A percentile compares a stretch with the other conserved stretches of the same genome.
phyloP scores from a whole-genome alignment of 495 filamentous ascomycete genomes.

The Halenospora varia region DNA sequence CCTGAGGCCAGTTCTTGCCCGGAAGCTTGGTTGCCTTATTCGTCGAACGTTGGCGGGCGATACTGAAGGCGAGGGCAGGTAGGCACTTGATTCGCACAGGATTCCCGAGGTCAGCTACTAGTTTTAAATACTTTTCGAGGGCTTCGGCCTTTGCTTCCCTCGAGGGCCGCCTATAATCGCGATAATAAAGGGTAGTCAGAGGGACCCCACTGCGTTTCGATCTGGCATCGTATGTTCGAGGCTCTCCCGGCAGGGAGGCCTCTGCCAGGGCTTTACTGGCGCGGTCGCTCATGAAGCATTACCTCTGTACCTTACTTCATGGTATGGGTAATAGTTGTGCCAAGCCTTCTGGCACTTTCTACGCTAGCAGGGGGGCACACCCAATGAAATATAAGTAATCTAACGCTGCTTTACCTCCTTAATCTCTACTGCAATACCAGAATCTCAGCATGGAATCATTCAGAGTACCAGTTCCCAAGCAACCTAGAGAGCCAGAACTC shows the following conservation, averaged over 20 bases:
- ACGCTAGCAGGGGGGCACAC: too few relatives aligned
- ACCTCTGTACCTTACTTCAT: conserved; percentile 7
- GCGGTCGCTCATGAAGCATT: conserved; percentile 13
- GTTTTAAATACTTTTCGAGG: conserved; percentile 1
- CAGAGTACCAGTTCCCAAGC: too few relatives aligned
- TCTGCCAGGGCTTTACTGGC: conserved; percentile 9
- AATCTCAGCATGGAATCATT: too few relatives aligned
- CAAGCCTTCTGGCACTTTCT: too few relatives aligned
- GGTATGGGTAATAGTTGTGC: too few relatives aligned
- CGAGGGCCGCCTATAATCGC: conserved; percentile 4
- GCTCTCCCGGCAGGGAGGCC: conserved; percentile 18
- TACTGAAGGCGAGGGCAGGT: not conserved
- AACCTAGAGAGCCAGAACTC: too few relatives aligned
- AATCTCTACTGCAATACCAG: too few relatives aligned
- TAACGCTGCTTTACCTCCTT: too few relatives aligned
- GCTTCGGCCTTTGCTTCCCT: conserved; percentile 10
- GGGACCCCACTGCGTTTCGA: conserved; percentile 13
- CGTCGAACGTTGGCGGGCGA: not conserved
- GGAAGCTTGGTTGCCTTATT: not conserved
- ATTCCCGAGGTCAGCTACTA: not conserved
- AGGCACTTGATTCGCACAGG: not conserved
- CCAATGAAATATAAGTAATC: too few relatives aligned
- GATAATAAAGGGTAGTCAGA: conserved; percentile 12
- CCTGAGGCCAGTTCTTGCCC: not conserved
- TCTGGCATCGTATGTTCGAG: conserved; percentile 15